Evolutionary conservation across 2,329 filamentous ascomycete genomes (phyloP), one percentile per base, ranked within the genome.

Genomic region (Curvularia spicifera): DNA sequence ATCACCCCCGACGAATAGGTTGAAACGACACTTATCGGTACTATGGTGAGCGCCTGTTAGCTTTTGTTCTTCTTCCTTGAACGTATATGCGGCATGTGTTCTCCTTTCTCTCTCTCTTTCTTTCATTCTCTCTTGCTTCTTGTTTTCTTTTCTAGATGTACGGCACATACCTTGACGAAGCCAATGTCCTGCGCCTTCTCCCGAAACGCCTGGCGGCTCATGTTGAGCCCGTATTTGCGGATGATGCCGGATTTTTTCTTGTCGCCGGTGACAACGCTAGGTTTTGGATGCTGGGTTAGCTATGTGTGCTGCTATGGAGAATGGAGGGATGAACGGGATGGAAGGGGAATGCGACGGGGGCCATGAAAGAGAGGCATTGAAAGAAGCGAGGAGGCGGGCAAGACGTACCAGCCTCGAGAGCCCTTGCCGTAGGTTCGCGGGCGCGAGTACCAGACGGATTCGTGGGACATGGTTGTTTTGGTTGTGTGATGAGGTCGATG

Each of bases 381-480:
- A n/a, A n/a, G 2, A n/a, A 8, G 8, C 8, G 4, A 8, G 13
- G 18, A 20, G 5, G 5, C 2, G 10, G 9, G 4, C 13, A 3
- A 45, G 18, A 61, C 60, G 1, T 91, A 97, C 93, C 93, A 97
- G 80, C 84, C 82, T 80, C 93, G 90, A 80, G 91, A 86, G 83
- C 93, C 93, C 87, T 97, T 97, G 85, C 93, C 93, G 87, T 96
- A 97, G 80, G 82, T 92, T 82, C 93, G 90, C 77, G 95, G 94
- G 82, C 93, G 93, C 78, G 92, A 96, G 88, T 96, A 96, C 92
- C 93, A 98, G 83, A 98, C 92, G 8, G 59, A 57, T 48, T 72
- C 69, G 65, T 72, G 70, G 5, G 70, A 71, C 70, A 72, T 72
- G 15, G 33, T 60, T 31, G 33, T 31, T 18, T 28, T 39, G 37